These are phyloP conservation scores for Quambalaria eucalypti DNA, from an alignment of 1,284 basidiomycete genomes.

Conservation along the genomic window DNA sequence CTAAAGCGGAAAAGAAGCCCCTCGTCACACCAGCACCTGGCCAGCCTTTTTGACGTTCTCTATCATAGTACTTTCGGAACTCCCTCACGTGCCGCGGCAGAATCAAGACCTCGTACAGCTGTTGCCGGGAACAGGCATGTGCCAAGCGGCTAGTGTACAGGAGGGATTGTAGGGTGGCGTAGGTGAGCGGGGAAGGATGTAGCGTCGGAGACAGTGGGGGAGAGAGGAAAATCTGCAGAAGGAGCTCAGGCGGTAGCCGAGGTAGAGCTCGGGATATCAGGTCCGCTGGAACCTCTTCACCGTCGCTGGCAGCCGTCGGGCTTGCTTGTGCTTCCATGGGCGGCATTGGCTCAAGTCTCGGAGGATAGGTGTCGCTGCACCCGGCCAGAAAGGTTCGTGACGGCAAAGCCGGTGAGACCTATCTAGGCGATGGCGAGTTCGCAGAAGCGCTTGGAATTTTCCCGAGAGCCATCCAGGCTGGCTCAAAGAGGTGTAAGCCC, in stretches of 20 bases:
- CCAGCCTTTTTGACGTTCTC: constrained; percentile 19
- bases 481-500: too few species aligned
- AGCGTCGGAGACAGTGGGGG: constrained; percentile 16
- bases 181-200: constrained; percentile 19
- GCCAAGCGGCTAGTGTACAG: constrained; percentile 21
- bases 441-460: too few species aligned
- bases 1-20: constrained; percentile 29
- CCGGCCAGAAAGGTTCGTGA: too few species aligned
- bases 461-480: too few species aligned
- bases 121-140: constrained; percentile 28
- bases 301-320: too few species aligned
- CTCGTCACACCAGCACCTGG: constrained; percentile 26
- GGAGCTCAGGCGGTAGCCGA: constrained; percentile 28
- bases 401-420: too few species aligned
- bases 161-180: constrained; percentile 24
- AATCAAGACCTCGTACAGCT: constrained; percentile 32
- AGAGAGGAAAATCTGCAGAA: constrained; percentile 19
- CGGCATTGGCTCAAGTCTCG: too few species aligned
- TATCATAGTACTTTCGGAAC: constrained; percentile 37
- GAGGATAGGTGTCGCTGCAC: too few species aligned
- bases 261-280: too few species aligned
- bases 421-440: too few species aligned
- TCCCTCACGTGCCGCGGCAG: constrained; percentile 41
- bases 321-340: too few species aligned
- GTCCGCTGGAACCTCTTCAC: too few species aligned